A percentile compares a stretch with the other conserved stretches of the same genome.
These are phyloP conservation scores for Acorus calamus DNA, from an alignment of 106 monocot species.

Conservation along the genomic window DNA sequence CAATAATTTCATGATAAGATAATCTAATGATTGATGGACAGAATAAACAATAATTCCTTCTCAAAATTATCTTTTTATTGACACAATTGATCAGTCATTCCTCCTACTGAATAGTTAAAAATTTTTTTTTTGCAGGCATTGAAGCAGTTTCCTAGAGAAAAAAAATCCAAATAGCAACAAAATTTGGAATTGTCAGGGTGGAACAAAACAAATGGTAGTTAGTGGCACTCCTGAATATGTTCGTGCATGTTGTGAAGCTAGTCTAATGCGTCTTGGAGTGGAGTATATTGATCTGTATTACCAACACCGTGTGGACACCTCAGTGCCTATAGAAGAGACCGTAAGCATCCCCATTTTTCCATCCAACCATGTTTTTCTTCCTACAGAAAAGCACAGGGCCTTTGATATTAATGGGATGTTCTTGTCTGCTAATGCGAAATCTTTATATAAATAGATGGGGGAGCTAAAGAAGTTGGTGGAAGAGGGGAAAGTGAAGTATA, in stretches of 20 bases:
- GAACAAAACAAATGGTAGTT: background rate
- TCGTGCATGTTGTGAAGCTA: conserved; percentile 53
- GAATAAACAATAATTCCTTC: too few species aligned
- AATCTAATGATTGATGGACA: too few species aligned
- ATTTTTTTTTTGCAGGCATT: conserved; percentile 16
- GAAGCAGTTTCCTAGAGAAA: conserved; percentile 40
- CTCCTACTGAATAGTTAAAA: too few species aligned
- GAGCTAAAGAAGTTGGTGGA: conserved; percentile 46
- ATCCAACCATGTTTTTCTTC: too few species aligned
- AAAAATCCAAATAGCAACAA: conserved; percentile 30
- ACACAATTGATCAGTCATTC: too few species aligned
- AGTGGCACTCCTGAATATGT: conserved; percentile 49
- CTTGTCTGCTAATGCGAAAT: background rate
- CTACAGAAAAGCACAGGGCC: too few species aligned
- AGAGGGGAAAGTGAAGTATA: conserved; percentile 73
- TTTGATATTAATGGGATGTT: too few species aligned
- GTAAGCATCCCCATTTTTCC: conserved; percentile 15
- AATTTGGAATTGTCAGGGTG: conserved; percentile 25
- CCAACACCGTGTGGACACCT: conserved; percentile 61
- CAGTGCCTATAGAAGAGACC: conserved; percentile 74
- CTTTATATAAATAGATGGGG: conserved; percentile 15
- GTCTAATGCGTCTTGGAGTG: conserved; percentile 64
- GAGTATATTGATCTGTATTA: conserved; percentile 91
- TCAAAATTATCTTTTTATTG: too few species aligned
- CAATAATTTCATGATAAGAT: too few species aligned